phyloP scores from a whole-genome alignment of 805 yeast species.

The Lipomyces yamanashiensis region DNA sequence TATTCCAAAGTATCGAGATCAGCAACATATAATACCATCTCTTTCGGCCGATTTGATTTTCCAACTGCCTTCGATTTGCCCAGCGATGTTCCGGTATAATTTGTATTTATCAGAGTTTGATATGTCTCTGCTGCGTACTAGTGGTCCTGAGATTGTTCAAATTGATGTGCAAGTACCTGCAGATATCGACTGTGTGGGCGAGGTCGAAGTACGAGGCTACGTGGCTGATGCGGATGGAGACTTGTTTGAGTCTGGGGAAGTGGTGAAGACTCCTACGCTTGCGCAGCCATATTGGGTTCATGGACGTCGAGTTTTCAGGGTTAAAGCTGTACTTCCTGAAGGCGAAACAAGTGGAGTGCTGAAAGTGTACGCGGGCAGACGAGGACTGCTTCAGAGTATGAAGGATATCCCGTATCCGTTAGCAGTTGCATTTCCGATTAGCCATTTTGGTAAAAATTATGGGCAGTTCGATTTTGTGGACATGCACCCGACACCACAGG shows the following conservation, averaged over 20 bases:
- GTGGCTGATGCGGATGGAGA: constrained; percentile 38
- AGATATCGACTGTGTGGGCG: constrained; percentile 68
- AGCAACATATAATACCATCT: constrained; percentile 87
- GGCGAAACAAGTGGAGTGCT: constrained; percentile 70
- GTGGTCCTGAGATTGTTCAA: constrained; percentile 79
- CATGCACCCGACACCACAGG: constrained; percentile 71
- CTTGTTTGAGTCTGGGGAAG: constrained; percentile 44
- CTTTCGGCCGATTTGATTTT: constrained; percentile 77
- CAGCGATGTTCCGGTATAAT: constrained; percentile 69
- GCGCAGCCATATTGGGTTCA: constrained; percentile 80
- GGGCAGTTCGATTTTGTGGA: constrained; percentile 69
- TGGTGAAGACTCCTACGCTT: constrained; percentile 58
- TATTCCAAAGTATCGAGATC: constrained; percentile 74
- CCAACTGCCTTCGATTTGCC: constrained; percentile 83
- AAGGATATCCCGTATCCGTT: constrained; percentile 32
- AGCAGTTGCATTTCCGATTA: constrained; percentile 47
- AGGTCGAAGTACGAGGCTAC: constrained; percentile 43
- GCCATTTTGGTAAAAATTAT: constrained; percentile 39
- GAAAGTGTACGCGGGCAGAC: constrained; percentile 71
- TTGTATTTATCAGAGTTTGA: constrained; percentile 70
- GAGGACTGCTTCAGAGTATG: constrained; percentile 48
- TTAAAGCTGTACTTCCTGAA: constrained; percentile 81
- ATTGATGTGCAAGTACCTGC: constrained; percentile 72
- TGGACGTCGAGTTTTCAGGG: constrained; percentile 65
- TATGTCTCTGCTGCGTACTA: constrained; percentile 72